Base-by-base conservation (phyloP, 1,139 yeast species). In the Protomyces lactucae-debilis region DNA sequence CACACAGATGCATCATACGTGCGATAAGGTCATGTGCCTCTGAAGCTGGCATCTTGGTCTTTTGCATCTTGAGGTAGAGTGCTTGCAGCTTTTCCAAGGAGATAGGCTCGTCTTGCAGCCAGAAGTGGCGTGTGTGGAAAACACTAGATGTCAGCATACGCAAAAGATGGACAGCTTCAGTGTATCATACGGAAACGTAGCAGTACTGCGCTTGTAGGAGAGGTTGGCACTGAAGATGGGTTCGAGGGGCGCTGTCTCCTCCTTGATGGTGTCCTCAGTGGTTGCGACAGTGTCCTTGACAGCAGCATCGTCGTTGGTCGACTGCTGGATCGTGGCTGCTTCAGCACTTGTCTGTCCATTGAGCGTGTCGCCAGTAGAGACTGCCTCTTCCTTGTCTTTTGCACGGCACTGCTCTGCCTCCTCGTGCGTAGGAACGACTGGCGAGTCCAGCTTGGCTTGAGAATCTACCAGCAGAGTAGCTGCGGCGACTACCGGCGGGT, bases 121-220 rank as follows among this genome's bases (percentile, higher is more conserved):
- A 52, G 36, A 59, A 59, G 45, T n/a, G 40, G 53, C 63, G 43
- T 28, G 52, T 52, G 53, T 59, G 63, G 36, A 52, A 52, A 37
- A 59, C 28, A 18, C 61, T 57, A 6, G 21, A n/a, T n/a, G 37
- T 52, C 18, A 52, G 55, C 37, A 52, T 36, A 14, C 21, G n/a
- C n/a, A 21, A 16, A 6, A 16, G 25, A 10, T 9, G 23, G 18
- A 32, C n/a, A 23, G 0, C 18, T n/a, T 23, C 21, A 18, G 36
- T 39, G 48, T 14, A 10, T 25, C 61, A 9, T 51, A 57, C 63
- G 63, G 63, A 16, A 59, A 59, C 25, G 63, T 59, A 40, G 63
- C 63, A 12, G 63, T 52, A 18, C 57, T 55, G 32, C 54, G 53
- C 14, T 45, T 37, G 36, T 59, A 59, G n/a, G 63, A 23, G 14